Conservation (phyloP, 441 rosid species). For the Adansonia madagascariensis region DNA sequence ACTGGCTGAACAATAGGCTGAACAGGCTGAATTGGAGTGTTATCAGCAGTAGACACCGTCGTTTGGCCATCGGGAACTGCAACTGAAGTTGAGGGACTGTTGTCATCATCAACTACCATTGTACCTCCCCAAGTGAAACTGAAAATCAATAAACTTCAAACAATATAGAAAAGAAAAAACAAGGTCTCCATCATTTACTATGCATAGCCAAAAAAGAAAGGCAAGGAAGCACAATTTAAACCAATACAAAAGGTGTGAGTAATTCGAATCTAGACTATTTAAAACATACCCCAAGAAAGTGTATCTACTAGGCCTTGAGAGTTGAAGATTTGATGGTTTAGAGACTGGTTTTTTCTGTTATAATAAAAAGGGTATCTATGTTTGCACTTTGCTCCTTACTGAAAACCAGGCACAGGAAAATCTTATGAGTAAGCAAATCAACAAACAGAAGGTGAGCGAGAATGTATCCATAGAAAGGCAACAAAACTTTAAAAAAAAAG, state of each 20-base stretch:
- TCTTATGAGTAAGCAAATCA: slow-evolving; percentile 9
- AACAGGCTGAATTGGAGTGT: slow-evolving; percentile 29
- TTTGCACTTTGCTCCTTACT: not conserved
- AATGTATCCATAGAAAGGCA: not conserved
- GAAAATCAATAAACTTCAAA: not conserved
- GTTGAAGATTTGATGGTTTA: not conserved
- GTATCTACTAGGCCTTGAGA: not conserved
- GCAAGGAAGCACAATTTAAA: not conserved
- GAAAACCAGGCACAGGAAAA: not conserved
- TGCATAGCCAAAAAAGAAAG: not conserved
- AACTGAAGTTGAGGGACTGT: slow-evolving; percentile 30
- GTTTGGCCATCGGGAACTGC: slow-evolving; percentile 32
- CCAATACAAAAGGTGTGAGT: not conserved
- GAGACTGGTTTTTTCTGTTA: not conserved
- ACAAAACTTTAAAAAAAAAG: not conserved
- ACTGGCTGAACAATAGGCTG: slow-evolving; percentile 44
- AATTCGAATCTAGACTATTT: not conserved
- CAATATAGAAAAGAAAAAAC: not conserved
- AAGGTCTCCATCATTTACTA: not conserved
- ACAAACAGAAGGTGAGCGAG: not conserved
- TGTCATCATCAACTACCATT: slow-evolving; percentile 59
- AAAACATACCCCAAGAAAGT: not conserved
- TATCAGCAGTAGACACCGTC: slow-evolving; percentile 20
- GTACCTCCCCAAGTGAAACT: slow-evolving; percentile 23
- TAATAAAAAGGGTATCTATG: not conserved